These are phyloP conservation scores for Tulasnella sp. DNA, from an alignment of 768 basidiomycete species.

Conservation along the genomic window DNA sequence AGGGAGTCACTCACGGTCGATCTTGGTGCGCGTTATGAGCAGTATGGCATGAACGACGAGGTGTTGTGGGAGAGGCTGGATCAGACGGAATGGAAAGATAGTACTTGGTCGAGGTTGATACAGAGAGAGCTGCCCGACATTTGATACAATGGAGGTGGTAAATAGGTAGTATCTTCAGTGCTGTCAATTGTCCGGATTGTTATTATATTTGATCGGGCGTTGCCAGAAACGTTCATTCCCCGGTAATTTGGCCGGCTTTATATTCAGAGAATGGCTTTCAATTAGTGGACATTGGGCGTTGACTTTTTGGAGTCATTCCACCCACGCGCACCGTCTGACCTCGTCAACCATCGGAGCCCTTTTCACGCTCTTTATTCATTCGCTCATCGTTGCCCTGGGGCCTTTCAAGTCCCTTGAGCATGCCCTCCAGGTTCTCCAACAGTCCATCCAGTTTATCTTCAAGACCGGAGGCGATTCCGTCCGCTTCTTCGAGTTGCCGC, in stretches of 20 bases:
- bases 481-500: conserved; percentile 53
- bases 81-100: conserved; percentile 84
- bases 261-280: neutral
- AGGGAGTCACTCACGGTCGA: conserved; percentile 43
- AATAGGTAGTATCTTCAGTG: neutral
- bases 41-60: conserved; percentile 83
- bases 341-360: neutral
- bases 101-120: conserved; percentile 57
- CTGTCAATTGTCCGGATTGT: neutral
- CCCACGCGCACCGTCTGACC: neutral
- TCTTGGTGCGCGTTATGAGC: conserved; percentile 53
- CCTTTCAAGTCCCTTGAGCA: conserved; percentile 11
- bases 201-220: too few relatives aligned
- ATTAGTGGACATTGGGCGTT: neutral
- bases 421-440: conserved; percentile 42
- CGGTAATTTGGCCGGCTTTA: neutral
- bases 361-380: neutral
- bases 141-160: neutral
- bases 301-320: neutral
- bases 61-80: conserved; percentile 78
- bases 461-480: conserved; percentile 57
- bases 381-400: neutral
- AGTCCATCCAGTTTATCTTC: conserved; percentile 62
- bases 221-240: neutral
- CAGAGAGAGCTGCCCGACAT: conserved; percentile 22